Evolutionary conservation across 2,329 filamentous ascomycete genomes (phyloP), one percentile per base, ranked within the genome.

Genomic region (Colletotrichum salicis): DNA sequence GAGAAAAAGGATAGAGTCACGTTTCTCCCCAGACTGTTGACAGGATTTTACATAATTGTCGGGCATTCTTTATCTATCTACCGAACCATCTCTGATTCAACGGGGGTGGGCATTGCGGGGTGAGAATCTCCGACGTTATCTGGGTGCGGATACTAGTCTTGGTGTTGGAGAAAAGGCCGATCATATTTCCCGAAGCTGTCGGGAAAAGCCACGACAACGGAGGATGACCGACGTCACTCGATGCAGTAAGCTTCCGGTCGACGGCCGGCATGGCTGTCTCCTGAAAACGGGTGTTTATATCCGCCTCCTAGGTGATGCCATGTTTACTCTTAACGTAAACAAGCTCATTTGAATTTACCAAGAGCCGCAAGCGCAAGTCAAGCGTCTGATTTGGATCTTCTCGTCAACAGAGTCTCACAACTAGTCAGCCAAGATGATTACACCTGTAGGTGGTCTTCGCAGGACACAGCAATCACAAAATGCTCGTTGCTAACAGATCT

Each of bases 151-250:
- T 52, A n/a, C 29, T 33, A n/a, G 33, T 19, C 45, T 52, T 48
- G 29, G 10, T 24, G 2, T 41, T 62, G n/a, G 13, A 2, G 5
- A 8, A 22, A 64, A 63, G 64, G 65, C 70, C 70, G 70, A 72
- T 27, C 19, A 7, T 29, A 27, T 72, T 72, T 41, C 22, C 65
- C 65, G 70, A 72, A 8, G 24, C 27, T 33, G 10, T 72, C 65
- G 65, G 70, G 59, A 51, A 72, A 56, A 56, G 29, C 55, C 35
- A 59, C 54, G 24, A 54, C 33, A 29, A 52, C 56, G 60, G 59
- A 69, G 22, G 52, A 69, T 60, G 29, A 8, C 70, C 59, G 70
- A 57, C 24, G 51, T 8, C 19, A 12, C n/a, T 12, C 15, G 24
- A 33, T 11, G 10, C 33, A n/a, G 24, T 13, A 31, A 51, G 27